Evolutionary conservation across 1,139 yeast species (phyloP).

Genomic region (Taiozyma sp.): DNA sequence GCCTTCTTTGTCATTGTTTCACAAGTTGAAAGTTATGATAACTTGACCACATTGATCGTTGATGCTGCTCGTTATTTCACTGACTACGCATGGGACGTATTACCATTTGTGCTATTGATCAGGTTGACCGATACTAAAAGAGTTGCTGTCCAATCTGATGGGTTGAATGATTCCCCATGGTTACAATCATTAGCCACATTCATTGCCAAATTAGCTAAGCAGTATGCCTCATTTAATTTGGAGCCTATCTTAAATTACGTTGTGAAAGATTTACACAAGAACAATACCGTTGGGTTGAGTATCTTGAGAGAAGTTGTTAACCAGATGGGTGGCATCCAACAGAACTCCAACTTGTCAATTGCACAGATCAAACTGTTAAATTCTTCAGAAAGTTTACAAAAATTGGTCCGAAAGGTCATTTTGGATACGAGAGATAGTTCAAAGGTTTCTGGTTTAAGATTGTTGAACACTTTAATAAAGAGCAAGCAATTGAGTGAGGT

Average conservation of each 20-base stretch:
- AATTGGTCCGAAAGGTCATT: slow-evolving; percentile 55
- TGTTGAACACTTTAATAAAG: slow-evolving; percentile 45
- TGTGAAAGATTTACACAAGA: slow-evolving; percentile 59
- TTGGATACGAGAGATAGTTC: slow-evolving; percentile 55
- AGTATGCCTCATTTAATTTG: slow-evolving; percentile 49
- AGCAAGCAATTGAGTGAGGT: slow-evolving; percentile 55
- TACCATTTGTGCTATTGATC: slow-evolving; percentile 69
- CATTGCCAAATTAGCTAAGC: slow-evolving; percentile 57
- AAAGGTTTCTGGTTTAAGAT: slow-evolving; percentile 44
- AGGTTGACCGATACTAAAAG: slow-evolving; percentile 67
- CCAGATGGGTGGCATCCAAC: slow-evolving; percentile 81
- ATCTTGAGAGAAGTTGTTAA: slow-evolving; percentile 65
- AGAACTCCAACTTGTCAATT: slow-evolving; percentile 57
- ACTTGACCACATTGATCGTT: slow-evolving; percentile 72
- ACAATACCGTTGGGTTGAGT: slow-evolving; percentile 60
- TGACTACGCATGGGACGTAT: slow-evolving; percentile 79
- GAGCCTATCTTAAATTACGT: slow-evolving; percentile 55
- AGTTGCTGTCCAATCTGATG: slow-evolving; percentile 68
- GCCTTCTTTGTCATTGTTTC: slow-evolving; percentile 59
- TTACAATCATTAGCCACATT: slow-evolving; percentile 68
- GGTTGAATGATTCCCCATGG: slow-evolving; percentile 83
- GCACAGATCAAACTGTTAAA: slow-evolving; percentile 65
- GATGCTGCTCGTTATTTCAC: slow-evolving; percentile 79
- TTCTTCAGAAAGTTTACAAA: slow-evolving; percentile 57
- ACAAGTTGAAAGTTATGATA: slow-evolving; percentile 90